These are phyloP conservation scores for Fusarium liriodendri DNA, from an alignment of 2,329 filamentous ascomycete genomes.

Conservation along the genomic window DNA sequence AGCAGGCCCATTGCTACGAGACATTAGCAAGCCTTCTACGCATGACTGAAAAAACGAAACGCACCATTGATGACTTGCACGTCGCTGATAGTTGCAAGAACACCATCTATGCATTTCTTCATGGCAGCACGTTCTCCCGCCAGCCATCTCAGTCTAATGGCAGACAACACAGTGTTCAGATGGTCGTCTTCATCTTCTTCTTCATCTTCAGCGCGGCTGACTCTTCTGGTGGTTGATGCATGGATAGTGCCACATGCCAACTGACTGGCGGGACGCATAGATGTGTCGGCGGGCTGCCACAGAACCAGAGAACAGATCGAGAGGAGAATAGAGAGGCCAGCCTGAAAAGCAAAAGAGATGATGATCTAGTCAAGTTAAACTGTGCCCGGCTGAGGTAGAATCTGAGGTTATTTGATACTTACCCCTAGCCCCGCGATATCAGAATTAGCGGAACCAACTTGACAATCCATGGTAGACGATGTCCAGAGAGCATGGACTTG, in stretches of 20 bases:
- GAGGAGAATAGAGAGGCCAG: background rate
- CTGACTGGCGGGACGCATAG: too few relatives aligned
- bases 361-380: background rate
- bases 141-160: too few relatives aligned
- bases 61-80: background rate
- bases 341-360: background rate
- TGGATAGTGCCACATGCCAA: too few relatives aligned
- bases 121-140: too few relatives aligned
- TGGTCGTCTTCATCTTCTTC: too few relatives aligned
- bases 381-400: background rate
- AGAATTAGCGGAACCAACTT: background rate
- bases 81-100: background rate
- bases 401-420: background rate
- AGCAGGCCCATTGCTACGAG: background rate
- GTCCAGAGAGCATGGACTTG: too few relatives aligned
- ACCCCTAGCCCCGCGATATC: background rate
- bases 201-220: too few relatives aligned
- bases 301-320: background rate
- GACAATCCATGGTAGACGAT: background rate
- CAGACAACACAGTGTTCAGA: too few relatives aligned
- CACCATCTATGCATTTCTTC: background rate
- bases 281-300: background rate
- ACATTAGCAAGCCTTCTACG: background rate
- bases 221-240: too few relatives aligned
- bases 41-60: too few relatives aligned